phyloP scores from a whole-genome alignment of 345 rosid genomes.

The Populus simonii region DNA sequence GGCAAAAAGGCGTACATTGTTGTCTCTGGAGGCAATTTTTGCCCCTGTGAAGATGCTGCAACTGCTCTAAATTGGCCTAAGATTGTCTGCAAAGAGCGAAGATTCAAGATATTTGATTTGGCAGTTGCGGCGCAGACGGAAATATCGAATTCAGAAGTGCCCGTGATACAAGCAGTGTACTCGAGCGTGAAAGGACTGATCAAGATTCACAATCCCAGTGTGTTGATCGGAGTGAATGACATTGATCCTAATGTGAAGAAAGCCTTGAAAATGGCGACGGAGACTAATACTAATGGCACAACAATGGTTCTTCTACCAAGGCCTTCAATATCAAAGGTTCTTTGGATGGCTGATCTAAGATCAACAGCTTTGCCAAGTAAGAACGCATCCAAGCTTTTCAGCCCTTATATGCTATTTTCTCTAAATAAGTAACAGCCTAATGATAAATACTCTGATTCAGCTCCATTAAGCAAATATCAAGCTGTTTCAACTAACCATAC shows the following conservation, averaged over 20 bases:
- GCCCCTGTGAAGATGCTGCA: constrained; percentile 84
- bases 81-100: constrained; percentile 69
- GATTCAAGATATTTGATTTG: constrained; percentile 88
- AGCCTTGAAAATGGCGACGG: constrained; percentile 84
- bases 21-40: constrained; percentile 77
- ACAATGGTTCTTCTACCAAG: constrained; percentile 65
- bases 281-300: constrained; percentile 49
- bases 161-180: constrained; percentile 79
- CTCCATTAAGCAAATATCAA: not conserved
- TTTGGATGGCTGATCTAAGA: constrained; percentile 98
- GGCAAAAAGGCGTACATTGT: constrained; percentile 89
- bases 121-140: constrained; percentile 62
- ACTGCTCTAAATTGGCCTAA: constrained; percentile 71
- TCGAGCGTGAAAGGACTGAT: constrained; percentile 92
- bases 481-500: not conserved
- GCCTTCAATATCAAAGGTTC: constrained; percentile 68
- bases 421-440: not conserved
- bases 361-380: constrained; percentile 93
- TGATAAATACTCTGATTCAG: not conserved
- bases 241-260: constrained; percentile 74
- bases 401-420: not conserved
- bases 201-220: constrained; percentile 87
- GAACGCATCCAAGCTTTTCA: constrained; percentile 18
- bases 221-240: constrained; percentile 74
- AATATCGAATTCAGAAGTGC: constrained; percentile 74